Percentiles rank a stretch among this genome's conserved stretches.
Evolutionary conservation across 1,139 yeast species (phyloP).

Genomic region (Nadsonia starkeyi-henricii): DNA sequence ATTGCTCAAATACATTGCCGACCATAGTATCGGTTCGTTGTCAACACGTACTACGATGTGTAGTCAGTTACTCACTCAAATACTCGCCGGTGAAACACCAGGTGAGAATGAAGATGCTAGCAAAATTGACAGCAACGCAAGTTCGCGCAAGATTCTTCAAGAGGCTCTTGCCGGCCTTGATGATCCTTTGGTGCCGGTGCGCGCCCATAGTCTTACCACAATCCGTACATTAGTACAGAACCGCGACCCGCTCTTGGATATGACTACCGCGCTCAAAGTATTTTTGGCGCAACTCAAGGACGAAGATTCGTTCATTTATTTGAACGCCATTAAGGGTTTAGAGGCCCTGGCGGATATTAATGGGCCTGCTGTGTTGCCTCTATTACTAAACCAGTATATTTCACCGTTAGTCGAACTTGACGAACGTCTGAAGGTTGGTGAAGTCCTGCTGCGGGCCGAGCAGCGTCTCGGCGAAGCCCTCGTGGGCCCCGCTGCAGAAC

Average conservation of each 20-base stretch:
- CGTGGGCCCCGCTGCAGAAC: background rate
- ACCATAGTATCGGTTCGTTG: background rate
- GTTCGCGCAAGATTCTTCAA: slow-evolving; percentile 13
- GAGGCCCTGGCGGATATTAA: slow-evolving; percentile 40
- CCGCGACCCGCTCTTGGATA: slow-evolving; percentile 36
- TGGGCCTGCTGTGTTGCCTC: slow-evolving; percentile 25
- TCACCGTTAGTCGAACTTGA: slow-evolving; percentile 33
- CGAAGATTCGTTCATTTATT: slow-evolving; percentile 72
- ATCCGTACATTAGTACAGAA: slow-evolving; percentile 37
- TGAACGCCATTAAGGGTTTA: slow-evolving; percentile 72
- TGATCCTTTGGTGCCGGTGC: slow-evolving; percentile 70
- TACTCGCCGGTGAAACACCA: background rate
- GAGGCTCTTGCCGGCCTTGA: slow-evolving; percentile 54
- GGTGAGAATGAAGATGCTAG: background rate
- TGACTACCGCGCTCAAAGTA: slow-evolving; percentile 43
- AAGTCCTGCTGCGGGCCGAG: slow-evolving; percentile 52
- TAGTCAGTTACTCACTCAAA: background rate
- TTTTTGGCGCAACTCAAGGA: slow-evolving; percentile 58
- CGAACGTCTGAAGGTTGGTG: slow-evolving; percentile 63
- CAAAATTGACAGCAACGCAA: background rate
- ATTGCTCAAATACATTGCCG: background rate
- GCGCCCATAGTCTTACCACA: slow-evolving; percentile 63
- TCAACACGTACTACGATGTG: background rate
- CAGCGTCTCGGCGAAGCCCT: slow-evolving; percentile 24
- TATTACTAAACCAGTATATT: slow-evolving; percentile 32